Evolutionary conservation across 371 early-diverging fungal species (phyloP).

Genomic region (Mucor piriformis): DNA sequence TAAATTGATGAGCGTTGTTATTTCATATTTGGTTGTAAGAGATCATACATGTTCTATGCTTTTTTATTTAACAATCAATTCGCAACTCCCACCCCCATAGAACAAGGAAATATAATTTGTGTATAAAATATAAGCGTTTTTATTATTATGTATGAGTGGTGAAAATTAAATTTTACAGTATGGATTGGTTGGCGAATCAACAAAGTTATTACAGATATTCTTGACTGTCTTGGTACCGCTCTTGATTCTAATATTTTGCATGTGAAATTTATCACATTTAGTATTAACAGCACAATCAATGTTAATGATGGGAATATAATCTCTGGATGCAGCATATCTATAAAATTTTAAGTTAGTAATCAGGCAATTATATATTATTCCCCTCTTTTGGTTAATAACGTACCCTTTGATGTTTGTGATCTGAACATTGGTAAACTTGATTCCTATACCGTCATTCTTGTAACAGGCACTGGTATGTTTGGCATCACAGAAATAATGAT

Average conservation of each 20-base stretch:
- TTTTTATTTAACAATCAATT: too few relatives aligned
- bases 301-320: constrained; percentile 27
- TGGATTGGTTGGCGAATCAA: constrained; percentile 17
- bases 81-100: too few relatives aligned
- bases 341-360: not conserved
- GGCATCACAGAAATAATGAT: constrained; percentile 34
- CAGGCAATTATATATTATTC: not conserved
- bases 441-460: constrained; percentile 19
- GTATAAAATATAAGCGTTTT: too few relatives aligned
- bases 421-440: constrained; percentile 30
- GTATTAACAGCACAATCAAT: constrained; percentile 32
- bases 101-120: too few relatives aligned
- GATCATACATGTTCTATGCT: too few relatives aligned
- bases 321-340: constrained; percentile 13
- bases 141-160: too few relatives aligned
- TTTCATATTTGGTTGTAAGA: too few relatives aligned
- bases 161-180: too few relatives aligned
- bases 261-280: constrained; percentile 28
- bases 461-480: constrained; percentile 27
- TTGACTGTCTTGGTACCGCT: constrained; percentile 19
- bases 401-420: constrained; percentile 34
- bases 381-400: not conserved
- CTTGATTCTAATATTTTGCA: constrained; percentile 24
- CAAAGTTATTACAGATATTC: constrained; percentile 21
- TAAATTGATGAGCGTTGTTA: too few relatives aligned